A percentile compares a stretch with the other conserved stretches of the same genome.
phyloP scores from a whole-genome alignment of 1,284 basidiomycete genomes.

The Hemileia vastatrix region DNA sequence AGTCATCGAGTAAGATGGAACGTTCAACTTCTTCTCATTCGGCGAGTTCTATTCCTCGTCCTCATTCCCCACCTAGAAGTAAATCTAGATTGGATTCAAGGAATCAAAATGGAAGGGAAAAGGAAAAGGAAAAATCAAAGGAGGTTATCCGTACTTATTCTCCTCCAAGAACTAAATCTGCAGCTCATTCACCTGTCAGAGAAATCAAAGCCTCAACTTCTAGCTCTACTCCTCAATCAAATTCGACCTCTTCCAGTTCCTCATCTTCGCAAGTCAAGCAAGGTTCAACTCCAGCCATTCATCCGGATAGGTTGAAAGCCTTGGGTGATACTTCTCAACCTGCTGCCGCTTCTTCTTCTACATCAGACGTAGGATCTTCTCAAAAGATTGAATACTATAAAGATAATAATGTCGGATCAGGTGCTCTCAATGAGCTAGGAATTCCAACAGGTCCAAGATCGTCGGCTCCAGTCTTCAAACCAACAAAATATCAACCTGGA shows the following conservation, averaged over 20 bases:
- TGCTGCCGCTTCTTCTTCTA: not conserved
- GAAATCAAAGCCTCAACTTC: not conserved
- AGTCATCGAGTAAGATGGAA: too few relatives aligned
- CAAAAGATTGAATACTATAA: not conserved
- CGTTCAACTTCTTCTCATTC: too few relatives aligned
- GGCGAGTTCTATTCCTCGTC: too few relatives aligned
- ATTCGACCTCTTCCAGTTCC: not conserved
- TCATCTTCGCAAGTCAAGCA: not conserved
- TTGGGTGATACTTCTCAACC: not conserved
- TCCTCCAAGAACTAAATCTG: too few relatives aligned
- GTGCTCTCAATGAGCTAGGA: not conserved
- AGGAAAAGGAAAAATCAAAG: too few relatives aligned
- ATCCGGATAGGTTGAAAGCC: not conserved
- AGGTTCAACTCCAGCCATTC: not conserved
- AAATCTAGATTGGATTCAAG: too few relatives aligned
- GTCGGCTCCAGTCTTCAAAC: not conserved
- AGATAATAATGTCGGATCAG: not conserved
- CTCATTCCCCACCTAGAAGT: too few relatives aligned
- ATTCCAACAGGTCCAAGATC: not conserved
- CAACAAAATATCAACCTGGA: not conserved
- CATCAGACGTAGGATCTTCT: too few relatives aligned
- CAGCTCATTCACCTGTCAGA: too few relatives aligned
- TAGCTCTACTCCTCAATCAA: not conserved
- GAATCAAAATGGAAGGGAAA: too few relatives aligned
- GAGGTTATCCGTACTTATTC: too few relatives aligned